These are phyloP conservation scores for Pinus albicaulis DNA, from an alignment of 75 land plant genomes.

Conservation along the genomic window DNA sequence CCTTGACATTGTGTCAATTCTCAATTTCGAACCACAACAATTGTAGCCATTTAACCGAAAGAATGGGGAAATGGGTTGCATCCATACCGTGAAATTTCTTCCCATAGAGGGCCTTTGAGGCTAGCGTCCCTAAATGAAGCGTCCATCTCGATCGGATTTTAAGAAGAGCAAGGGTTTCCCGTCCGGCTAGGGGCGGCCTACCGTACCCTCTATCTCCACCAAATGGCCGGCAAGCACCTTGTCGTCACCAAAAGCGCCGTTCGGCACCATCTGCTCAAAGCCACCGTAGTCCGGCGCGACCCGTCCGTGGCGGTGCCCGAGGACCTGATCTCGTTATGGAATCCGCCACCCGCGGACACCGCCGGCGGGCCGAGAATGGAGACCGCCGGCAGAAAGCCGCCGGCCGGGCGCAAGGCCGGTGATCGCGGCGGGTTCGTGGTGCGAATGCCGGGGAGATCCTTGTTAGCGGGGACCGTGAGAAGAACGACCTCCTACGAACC, in stretches of 20 bases:
- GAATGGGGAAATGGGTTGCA: neutral
- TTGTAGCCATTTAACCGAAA: neutral
- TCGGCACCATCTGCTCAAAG: conserved; percentile 36
- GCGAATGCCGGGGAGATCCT: conserved; percentile 28
- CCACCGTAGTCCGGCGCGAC: conserved; percentile 1
- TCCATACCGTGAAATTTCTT: conserved; percentile 82
- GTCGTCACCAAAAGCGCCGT: conserved; percentile 19
- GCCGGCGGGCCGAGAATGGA: conserved; percentile 14
- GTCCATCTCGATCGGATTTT: conserved; percentile 98
- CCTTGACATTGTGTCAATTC: neutral
- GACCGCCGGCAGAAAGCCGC: conserved; percentile 7
- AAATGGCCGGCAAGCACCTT: conserved; percentile 25
- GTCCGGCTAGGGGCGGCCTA: conserved; percentile 84
- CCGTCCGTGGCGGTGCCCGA: conserved; percentile 22
- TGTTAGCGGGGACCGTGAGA: conserved; percentile 19
- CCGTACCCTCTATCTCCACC: conserved; percentile 46
- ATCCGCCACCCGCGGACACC: conserved; percentile 14
- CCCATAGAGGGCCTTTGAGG: conserved; percentile 97
- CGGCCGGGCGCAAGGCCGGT: conserved; percentile 14
- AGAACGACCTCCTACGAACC: neutral
- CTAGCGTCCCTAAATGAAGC: conserved; percentile 81
- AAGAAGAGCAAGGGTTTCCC: conserved; percentile 85
- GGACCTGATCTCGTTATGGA: conserved; percentile 44
- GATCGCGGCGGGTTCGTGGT: conserved; percentile 16
- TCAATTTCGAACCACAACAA: neutral